Base-by-base conservation (phyloP, 441 rosid genomes). In the Pelargonium myrrhifolium region DNA sequence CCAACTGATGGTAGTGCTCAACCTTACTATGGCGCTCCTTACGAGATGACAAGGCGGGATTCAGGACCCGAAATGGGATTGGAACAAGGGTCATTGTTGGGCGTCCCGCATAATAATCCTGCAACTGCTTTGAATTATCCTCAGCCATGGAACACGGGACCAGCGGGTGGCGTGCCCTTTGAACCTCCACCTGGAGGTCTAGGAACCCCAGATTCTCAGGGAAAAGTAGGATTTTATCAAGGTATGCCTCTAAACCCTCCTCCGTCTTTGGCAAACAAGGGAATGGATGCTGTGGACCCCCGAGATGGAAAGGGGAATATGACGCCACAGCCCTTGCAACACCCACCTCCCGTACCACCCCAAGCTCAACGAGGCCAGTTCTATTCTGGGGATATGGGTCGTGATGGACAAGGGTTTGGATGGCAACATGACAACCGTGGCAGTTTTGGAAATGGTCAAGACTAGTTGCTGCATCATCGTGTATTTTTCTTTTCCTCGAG, bases 351-450 rank as follows among this genome's bases (percentile, higher is more conserved):
- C 0, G 68, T 78, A 2, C 78, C 78, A 7, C 79, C 81, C 5
- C 83, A 80, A 20, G 78, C 82, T 55, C 82, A 81, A 51, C 85
- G 82, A 17, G 87, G 85, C 15, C 80, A 83, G 64, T 85, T 82
- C 71, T 83, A 83, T 70, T 68, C 80, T 0, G 80, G 85, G 58
- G 87, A 85, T 61, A 73, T 78, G 77, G 79, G 82, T 62, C 82
- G 81, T 74, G 96, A 87, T 5, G 78, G 84, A 28, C 92, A 78
- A 60, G 83, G 78, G 67, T 88, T 75, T 55, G 92, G 92, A 42
- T 92, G 96, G 93, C 87, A 82, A 65, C 87, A 86, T 68, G 96
- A 88, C 78, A 87, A 80, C 65, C 93, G 78, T 31, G 92, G 88
- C 69, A 80, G 89, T 11, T 84, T 78, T 59, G 90, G 87, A 51